Conservation (phyloP, 305 asterid species). For the Solanum chacoense region DNA sequence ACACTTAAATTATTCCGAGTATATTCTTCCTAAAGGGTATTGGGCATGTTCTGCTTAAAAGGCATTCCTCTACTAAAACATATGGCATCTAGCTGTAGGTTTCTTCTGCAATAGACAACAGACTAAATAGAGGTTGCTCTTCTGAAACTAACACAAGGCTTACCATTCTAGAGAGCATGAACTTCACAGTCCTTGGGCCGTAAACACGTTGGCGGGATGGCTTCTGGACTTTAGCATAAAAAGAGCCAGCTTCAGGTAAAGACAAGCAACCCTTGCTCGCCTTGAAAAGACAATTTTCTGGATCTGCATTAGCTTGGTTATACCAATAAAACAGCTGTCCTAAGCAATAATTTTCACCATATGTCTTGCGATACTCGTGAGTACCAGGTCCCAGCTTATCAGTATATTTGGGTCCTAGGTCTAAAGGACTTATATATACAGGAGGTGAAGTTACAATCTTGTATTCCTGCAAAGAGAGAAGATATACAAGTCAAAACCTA, state of each 20-base stretch:
- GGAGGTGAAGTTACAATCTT: constrained; percentile 78
- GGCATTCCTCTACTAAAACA: not conserved
- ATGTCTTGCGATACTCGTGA: constrained; percentile 87
- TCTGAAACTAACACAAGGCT: constrained; percentile 6
- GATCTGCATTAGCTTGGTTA: constrained; percentile 69
- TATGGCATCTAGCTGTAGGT: not conserved
- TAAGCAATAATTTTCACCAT: constrained; percentile 77
- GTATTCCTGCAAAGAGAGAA: constrained; percentile 58
- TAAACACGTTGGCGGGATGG: constrained; percentile 93
- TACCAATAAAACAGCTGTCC: constrained; percentile 95
- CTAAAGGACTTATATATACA: constrained; percentile 83
- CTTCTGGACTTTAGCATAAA: constrained; percentile 82
- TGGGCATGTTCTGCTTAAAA: not conserved
- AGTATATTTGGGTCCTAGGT: constrained; percentile 85
- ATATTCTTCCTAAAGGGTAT: not conserved
- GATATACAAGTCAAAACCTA: constrained; percentile 4
- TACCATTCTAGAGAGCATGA: constrained; percentile 89
- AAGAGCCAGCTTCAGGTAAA: constrained; percentile 86
- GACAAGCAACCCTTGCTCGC: constrained; percentile 94
- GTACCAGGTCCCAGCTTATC: constrained; percentile 74
- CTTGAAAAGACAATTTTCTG: constrained; percentile 58
- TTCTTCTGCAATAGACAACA: not conserved
- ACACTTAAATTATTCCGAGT: not conserved
- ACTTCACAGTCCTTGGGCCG: constrained; percentile 84
- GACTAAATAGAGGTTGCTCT: not conserved